A percentile compares a stretch with the other conserved stretches of the same genome.
Conservation (phyloP, 768 basidiomycete genomes). For the Kwoniella pini region DNA sequence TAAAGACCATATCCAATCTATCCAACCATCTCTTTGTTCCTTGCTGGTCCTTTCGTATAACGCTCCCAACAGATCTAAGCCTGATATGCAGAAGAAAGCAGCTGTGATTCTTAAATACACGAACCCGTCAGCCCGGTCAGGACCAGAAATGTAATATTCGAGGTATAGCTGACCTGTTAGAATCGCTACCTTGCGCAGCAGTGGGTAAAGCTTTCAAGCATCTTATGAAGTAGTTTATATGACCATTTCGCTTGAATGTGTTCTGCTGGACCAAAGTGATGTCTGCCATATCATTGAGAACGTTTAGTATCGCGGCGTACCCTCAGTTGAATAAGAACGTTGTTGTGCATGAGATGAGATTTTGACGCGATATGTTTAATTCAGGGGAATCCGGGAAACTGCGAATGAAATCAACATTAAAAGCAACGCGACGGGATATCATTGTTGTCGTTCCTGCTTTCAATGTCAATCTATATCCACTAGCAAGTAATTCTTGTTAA, state of each 20-base stretch:
- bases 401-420: too few species aligned
- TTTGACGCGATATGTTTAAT: too few species aligned
- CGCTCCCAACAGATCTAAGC: constrained; percentile 71
- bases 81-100: constrained; percentile 83
- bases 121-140: constrained; percentile 6
- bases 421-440: too few species aligned
- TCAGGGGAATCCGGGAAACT: too few species aligned
- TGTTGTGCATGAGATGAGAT: too few species aligned
- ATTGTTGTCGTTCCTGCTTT: too few species aligned
- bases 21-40: constrained; percentile 66
- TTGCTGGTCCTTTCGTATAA: constrained; percentile 59
- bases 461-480: too few species aligned
- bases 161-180: constrained; percentile 72
- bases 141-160: not conserved
- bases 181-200: constrained; percentile 69
- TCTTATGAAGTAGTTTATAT: constrained; percentile 67
- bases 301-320: too few species aligned
- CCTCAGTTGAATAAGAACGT: too few species aligned
- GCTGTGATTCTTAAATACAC: constrained; percentile 68
- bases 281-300: constrained; percentile 12
- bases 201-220: constrained; percentile 72
- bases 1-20: constrained; percentile 86
- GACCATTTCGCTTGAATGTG: constrained; percentile 58
- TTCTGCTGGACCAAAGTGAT: constrained; percentile 10
- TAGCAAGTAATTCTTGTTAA: too few species aligned